Evolutionary conservation across 2,329 filamentous ascomycete species (phyloP).

Genomic region (Trichoderma harzianum): DNA sequence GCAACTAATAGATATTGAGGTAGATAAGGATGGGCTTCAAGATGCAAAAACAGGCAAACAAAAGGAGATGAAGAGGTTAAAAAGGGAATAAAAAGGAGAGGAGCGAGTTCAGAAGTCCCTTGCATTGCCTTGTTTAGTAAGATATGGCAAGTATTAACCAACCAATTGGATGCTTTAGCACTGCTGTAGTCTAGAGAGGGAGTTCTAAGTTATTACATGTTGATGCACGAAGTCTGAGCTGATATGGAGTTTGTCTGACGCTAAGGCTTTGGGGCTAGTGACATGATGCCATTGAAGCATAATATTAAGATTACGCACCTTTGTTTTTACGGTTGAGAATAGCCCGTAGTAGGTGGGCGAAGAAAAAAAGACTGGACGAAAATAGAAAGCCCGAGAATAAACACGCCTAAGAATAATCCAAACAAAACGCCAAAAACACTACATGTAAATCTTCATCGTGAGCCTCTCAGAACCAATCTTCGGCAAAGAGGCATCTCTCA

Average conservation of each 20-base stretch:
- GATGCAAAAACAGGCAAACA: not conserved
- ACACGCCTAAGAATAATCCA: not conserved
- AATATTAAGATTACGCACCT: constrained; percentile 12
- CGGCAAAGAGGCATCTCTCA: not conserved
- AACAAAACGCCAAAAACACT: not conserved
- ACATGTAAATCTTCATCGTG: not conserved
- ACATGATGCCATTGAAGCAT: constrained; percentile 7
- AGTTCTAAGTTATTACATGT: not conserved
- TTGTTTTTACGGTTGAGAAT: not conserved
- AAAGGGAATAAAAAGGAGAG: not conserved
- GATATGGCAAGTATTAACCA: not conserved
- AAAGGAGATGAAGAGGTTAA: not conserved
- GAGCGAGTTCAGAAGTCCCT: not conserved
- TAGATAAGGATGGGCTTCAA: not conserved
- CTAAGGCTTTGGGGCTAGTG: not conserved
- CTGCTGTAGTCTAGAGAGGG: not conserved
- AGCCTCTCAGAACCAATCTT: not conserved
- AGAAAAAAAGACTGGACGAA: not conserved
- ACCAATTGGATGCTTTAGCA: not conserved
- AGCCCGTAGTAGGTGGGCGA: not conserved
- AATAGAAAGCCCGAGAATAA: not conserved
- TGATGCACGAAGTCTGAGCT: not conserved
- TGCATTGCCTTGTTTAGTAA: not conserved
- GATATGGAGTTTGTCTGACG: not conserved
- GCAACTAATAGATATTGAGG: not conserved